Percentiles rank a stretch among this genome's conserved stretches.
phyloP scores from a whole-genome alignment of 768 basidiomycete species.

The Naganishia antarctica region DNA sequence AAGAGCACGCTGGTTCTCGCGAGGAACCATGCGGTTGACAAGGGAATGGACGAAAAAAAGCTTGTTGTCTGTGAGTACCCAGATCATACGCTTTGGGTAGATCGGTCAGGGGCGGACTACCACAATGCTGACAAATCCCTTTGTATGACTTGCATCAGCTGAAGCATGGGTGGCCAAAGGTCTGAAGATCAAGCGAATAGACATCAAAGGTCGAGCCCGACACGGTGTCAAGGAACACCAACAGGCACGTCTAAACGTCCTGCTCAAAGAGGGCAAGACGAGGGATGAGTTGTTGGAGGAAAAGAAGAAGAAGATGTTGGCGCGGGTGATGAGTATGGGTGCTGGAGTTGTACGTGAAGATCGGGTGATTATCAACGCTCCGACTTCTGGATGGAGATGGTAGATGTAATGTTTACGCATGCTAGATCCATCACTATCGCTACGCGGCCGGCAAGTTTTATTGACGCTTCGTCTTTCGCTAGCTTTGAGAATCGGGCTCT shows the following conservation, averaged over 20 bases:
- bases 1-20: conserved; percentile 84
- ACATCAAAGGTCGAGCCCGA: conserved; percentile 77
- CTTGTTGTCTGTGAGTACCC: conserved; percentile 71
- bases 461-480: no score
- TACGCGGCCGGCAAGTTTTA: no score
- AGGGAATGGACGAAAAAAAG: conserved; percentile 65
- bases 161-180: conserved; percentile 95
- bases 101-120: no score
- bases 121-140: neutral
- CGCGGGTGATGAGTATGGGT: conserved; percentile 62
- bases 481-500: no score
- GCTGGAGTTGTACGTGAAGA: conserved; percentile 76
- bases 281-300: conserved; percentile 61
- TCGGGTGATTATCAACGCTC: conserved; percentile 43
- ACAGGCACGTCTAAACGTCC: conserved; percentile 66
- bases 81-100: neutral
- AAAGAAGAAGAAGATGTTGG: conserved; percentile 64
- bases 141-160: conserved; percentile 53
- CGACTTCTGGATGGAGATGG: conserved; percentile 42
- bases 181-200: conserved; percentile 61
- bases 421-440: neutral
- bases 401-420: conserved; percentile 20
- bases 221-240: conserved; percentile 72
- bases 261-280: conserved; percentile 77
- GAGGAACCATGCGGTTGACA: conserved; percentile 78